Evolutionary conservation across 352 stramenopile species (phyloP).

Genomic region (Phytophthora syringae): DNA sequence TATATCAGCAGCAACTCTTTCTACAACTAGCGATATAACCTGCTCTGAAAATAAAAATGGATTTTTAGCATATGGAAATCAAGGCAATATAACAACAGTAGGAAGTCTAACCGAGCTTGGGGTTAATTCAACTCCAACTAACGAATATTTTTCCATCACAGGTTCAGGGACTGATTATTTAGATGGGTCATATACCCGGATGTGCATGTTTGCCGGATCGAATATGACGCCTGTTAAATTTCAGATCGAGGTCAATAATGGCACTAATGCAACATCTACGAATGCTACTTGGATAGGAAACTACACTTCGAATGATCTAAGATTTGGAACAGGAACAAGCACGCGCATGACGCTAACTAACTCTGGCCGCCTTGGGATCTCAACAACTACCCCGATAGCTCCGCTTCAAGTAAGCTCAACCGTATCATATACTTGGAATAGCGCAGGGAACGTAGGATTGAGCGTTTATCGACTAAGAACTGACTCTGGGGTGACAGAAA

Average conservation of each 20-base stretch:
- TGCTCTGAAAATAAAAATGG: neutral
- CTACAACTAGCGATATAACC: neutral
- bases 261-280: neutral
- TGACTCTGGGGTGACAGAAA: too few species aligned
- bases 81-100: neutral
- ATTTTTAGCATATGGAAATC: constrained; percentile 4
- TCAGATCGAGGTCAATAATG: constrained; percentile 11
- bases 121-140: neutral
- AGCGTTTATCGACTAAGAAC: too few species aligned
- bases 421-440: too few species aligned
- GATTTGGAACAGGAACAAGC: neutral
- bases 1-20: neutral
- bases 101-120: neutral
- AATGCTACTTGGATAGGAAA: constrained; percentile 11
- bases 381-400: neutral
- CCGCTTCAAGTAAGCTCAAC: too few species aligned
- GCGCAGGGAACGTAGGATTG: too few species aligned
- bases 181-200: neutral
- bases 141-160: neutral
- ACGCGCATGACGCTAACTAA: constrained; percentile 1
- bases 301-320: constrained; percentile 1
- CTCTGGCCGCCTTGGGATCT: neutral
- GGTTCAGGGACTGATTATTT: constrained; percentile 2
- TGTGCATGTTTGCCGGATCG: neutral
- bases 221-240: neutral